These are phyloP conservation scores for Corchorus capsularis DNA, from an alignment of 345 rosid genomes.

Conservation along the genomic window DNA sequence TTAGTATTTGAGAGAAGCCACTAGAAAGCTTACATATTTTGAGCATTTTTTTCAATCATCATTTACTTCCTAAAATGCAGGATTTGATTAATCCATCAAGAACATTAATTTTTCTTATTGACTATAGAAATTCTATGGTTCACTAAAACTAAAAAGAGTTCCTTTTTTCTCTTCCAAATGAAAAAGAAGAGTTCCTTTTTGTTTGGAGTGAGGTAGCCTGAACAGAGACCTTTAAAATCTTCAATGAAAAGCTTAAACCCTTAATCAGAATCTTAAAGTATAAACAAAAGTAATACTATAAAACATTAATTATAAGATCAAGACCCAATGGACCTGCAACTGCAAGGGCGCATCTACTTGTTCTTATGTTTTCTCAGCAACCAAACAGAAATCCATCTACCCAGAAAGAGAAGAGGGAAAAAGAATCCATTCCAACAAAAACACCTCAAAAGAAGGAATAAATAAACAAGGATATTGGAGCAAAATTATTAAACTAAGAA, in stretches of 20 bases:
- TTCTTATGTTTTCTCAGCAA: constrained; percentile 12
- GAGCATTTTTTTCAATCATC: background rate
- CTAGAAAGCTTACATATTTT: too few species aligned
- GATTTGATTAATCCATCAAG: background rate
- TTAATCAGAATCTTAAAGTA: background rate
- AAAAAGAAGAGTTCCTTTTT: too few species aligned
- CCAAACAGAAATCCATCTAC: constrained; percentile 1
- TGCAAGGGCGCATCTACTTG: background rate
- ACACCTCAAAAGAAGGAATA: background rate
- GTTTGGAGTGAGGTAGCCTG: background rate
- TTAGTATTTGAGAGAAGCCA: background rate
- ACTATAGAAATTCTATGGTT: too few species aligned
- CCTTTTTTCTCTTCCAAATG: too few species aligned
- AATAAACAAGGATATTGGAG: background rate
- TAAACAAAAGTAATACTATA: background rate
- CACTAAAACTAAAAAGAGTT: too few species aligned
- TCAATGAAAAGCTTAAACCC: background rate
- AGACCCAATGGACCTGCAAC: background rate
- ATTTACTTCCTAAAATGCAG: background rate
- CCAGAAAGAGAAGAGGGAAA: background rate
- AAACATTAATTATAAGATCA: background rate
- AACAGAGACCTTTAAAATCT: background rate
- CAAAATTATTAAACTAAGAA: background rate
- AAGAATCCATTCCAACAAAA: background rate
- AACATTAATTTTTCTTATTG: too few species aligned